phyloP scores from a whole-genome alignment of 2,329 filamentous ascomycete genomes.

The Ophiocordyceps sinensis region DNA sequence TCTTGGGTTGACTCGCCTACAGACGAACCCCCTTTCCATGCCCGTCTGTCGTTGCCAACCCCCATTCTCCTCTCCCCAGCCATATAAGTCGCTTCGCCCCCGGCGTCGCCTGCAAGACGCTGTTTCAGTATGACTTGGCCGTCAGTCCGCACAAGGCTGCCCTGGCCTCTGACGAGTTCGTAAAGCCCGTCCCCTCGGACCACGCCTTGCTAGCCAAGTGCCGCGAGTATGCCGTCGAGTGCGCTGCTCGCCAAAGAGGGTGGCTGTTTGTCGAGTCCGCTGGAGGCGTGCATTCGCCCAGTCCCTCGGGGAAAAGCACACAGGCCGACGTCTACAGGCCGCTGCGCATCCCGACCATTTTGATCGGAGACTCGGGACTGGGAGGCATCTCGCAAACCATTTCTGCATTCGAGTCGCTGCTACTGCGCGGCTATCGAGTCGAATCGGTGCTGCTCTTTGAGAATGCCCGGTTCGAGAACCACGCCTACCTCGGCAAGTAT shows the following conservation, averaged over 20 bases:
- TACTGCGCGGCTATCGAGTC: slow-evolving; percentile 66
- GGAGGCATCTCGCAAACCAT: slow-evolving; percentile 74
- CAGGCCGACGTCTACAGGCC: slow-evolving; percentile 69
- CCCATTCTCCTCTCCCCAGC: slow-evolving; percentile 19
- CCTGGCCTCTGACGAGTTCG: slow-evolving; percentile 6
- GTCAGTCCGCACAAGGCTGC: slow-evolving; percentile 70
- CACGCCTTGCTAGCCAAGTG: slow-evolving; percentile 29
- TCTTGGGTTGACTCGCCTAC: no score
- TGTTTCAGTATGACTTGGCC: slow-evolving; percentile 60
- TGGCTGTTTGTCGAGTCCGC: slow-evolving; percentile 67
- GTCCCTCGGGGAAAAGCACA: slow-evolving; percentile 48
- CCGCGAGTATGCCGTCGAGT: slow-evolving; percentile 20
- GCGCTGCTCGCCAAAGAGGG: slow-evolving; percentile 30
- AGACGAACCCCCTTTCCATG: background rate
- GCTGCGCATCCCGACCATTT: slow-evolving; percentile 51
- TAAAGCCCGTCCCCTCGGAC: slow-evolving; percentile 31
- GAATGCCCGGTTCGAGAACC: slow-evolving; percentile 51
- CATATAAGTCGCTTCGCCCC: slow-evolving; percentile 48
- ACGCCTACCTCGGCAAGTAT: slow-evolving; percentile 56
- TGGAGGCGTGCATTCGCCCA: slow-evolving; percentile 67
- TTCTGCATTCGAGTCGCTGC: slow-evolving; percentile 64
- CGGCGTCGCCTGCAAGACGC: slow-evolving; percentile 32
- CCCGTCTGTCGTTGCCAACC: no score
- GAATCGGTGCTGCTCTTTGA: slow-evolving; percentile 55
- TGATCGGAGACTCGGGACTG: slow-evolving; percentile 61